Conservation (phyloP, 495 filamentous ascomycete species). For the Aspergillus haitiensis region DNA sequence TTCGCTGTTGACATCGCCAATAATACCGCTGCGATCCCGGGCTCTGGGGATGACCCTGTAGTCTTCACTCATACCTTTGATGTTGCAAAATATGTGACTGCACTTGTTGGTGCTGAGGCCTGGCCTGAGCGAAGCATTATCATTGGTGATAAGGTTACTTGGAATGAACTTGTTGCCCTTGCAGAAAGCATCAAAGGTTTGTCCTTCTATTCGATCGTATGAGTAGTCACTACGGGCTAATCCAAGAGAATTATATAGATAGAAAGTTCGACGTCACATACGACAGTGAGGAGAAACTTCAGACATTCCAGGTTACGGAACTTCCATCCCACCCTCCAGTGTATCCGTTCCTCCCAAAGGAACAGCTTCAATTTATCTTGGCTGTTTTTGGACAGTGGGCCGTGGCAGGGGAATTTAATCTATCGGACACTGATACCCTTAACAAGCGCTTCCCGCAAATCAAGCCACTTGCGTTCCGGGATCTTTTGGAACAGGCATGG, state of each 20-base stretch:
- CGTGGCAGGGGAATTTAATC: conserved; percentile 14
- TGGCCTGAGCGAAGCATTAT: conserved; percentile 35
- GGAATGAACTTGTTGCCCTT: conserved; percentile 36
- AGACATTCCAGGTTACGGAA: conserved; percentile 39
- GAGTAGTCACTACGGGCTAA: neutral
- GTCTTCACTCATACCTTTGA: conserved; percentile 47
- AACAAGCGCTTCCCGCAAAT: conserved; percentile 42
- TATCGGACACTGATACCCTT: conserved; percentile 29
- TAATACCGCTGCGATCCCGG: conserved; percentile 45
- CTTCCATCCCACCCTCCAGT: conserved; percentile 36
- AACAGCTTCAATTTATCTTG: conserved; percentile 30
- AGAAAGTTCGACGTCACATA: conserved; percentile 42
- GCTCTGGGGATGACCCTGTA: conserved; percentile 35
- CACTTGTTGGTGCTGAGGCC: conserved; percentile 33
- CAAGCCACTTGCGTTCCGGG: conserved; percentile 32
- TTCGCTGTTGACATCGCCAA: conserved; percentile 40
- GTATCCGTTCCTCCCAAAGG: conserved; percentile 39
- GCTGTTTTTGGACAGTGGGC: conserved; percentile 30
- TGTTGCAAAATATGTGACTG: conserved; percentile 43
- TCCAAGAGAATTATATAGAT: too few relatives aligned
- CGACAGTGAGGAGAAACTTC: conserved; percentile 42
- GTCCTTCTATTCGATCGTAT: neutral
- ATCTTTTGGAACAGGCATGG: conserved; percentile 30
- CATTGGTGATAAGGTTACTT: conserved; percentile 39
- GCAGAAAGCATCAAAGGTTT: conserved; percentile 42